Evolutionary conservation across 345 rosid genomes (phyloP), one percentile per base, ranked within the genome.

Genomic region (Tarenaya hassleriana): DNA sequence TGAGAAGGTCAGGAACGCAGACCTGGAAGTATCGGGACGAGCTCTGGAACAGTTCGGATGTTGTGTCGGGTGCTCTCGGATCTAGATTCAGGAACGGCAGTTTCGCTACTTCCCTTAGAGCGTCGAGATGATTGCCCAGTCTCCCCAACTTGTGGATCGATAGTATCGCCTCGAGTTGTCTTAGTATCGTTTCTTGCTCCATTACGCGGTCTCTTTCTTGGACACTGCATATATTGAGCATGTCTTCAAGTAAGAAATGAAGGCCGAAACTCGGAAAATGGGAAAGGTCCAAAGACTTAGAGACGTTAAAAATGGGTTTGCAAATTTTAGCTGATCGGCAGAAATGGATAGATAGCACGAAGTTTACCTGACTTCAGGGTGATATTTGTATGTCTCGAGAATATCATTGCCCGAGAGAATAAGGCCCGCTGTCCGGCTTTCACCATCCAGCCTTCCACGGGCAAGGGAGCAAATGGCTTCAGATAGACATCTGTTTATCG

Each of bases 101-200:
- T 67, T 76, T 88, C 47, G 97, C 89, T 21, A 94, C 77, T 77
- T 86, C 99, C 74, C 89, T 81, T 43, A 94, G 68, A 44, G 94
- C 86, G 75, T 88, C 99, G 41, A 82, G 63, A 75, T 81, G 72
- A 55, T 73, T 73, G 50, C 95, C 92, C 35, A 52, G 62, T 62
- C 77, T 88, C 9, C 67, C 83, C 74, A 80, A 49, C 67, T 82
- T 86, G 62, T 83, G 95, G 51, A 86, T 65, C 18, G 91, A 77
- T 61, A 94, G 73, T 67, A 86, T 68, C 8, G 97, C 94, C 80
- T 94, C 97, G 4, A 94, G 99, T 76, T 94, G 94, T 71, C 99
- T 83, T 67, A 94, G 65, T 29, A 88, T 77, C 15, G 81, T 88
- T 63, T 94, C 86, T 70, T 94, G 97, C 75, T 83, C 94, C 71